Conservation (phyloP, 2,329 filamentous ascomycete genomes). For the Metarhizium album region DNA sequence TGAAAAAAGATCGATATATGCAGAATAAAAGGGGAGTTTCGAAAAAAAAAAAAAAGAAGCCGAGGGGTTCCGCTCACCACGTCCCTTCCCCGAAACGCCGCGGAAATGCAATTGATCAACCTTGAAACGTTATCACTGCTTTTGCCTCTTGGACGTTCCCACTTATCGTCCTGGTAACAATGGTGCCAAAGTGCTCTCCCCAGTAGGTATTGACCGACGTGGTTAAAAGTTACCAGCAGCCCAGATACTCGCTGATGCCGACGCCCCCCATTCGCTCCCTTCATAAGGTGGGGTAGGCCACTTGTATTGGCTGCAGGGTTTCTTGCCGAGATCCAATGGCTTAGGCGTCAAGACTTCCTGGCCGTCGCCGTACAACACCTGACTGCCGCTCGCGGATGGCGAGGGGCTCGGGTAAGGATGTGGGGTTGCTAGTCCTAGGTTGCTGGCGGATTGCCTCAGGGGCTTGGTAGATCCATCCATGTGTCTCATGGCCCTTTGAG, state of each 20-base stretch:
- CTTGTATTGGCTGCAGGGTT: constrained; percentile 48
- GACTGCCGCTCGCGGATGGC: constrained; percentile 73
- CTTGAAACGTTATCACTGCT: constrained; percentile 10
- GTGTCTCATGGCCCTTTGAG: constrained; percentile 62
- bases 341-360: constrained; percentile 54
- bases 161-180: constrained; percentile 11
- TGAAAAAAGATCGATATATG: not conserved
- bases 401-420: constrained; percentile 55
- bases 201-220: not conserved
- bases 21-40: not conserved
- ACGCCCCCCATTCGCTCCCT: constrained; percentile 81
- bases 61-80: constrained; percentile 11
- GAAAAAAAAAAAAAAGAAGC: constrained; percentile 8
- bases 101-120: constrained; percentile 8
- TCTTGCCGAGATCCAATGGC: constrained; percentile 58
- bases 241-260: constrained; percentile 72
- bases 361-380: constrained; percentile 60
- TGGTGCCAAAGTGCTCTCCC: constrained; percentile 8
- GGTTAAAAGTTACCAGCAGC: constrained; percentile 54
- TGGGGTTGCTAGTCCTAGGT: constrained; percentile 42
- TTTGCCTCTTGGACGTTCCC: not conserved
- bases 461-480: constrained; percentile 43
- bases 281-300: constrained; percentile 96
- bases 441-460: constrained; percentile 53
- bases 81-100: constrained; percentile 1